Evolutionary conservation across 2,329 filamentous ascomycete genomes (phyloP).

Genomic region (Diaporthe nobilis): DNA sequence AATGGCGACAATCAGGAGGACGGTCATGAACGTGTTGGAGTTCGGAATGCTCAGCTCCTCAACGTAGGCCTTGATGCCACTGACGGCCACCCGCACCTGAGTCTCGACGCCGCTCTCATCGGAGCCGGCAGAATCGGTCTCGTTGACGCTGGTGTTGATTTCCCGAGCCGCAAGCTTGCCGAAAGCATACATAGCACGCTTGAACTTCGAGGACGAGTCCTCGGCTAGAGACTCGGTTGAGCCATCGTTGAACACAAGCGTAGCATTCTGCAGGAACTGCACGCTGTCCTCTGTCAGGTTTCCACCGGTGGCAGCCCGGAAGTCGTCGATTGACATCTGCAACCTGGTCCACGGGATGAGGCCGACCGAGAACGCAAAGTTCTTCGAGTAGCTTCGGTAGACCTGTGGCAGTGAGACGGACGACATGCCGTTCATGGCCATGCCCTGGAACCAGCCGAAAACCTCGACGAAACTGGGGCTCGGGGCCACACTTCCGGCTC

Average conservation of each 20-base stretch:
- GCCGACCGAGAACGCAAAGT: constrained; percentile 93
- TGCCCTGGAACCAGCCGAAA: constrained; percentile 90
- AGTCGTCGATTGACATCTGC: constrained; percentile 86
- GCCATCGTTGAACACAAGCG: constrained; percentile 78
- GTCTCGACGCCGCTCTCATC: constrained; percentile 41
- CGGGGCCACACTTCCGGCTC: constrained; percentile 69
- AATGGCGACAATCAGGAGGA: constrained; percentile 89
- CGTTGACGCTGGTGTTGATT: constrained; percentile 62
- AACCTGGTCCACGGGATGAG: constrained; percentile 86
- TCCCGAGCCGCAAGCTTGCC: constrained; percentile 68
- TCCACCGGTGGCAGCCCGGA: constrained; percentile 85
- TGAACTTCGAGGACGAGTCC: constrained; percentile 58
- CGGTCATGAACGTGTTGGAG: constrained; percentile 96
- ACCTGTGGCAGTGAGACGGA: constrained; percentile 89
- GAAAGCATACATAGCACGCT: constrained; percentile 67
- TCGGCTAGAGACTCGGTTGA: constrained; percentile 59
- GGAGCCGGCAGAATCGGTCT: constrained; percentile 46
- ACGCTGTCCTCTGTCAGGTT: constrained; percentile 88
- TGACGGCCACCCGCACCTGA: constrained; percentile 67
- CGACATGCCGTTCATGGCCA: constrained; percentile 97
- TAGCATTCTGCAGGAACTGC: constrained; percentile 80
- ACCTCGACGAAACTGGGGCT: constrained; percentile 91
- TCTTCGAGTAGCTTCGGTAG: constrained; percentile 90
- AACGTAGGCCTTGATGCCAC: constrained; percentile 86
- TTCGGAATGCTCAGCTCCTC: constrained; percentile 87